Evolutionary conservation across 306 rosid genomes (phyloP).

Genomic region (Castanospermum australe): DNA sequence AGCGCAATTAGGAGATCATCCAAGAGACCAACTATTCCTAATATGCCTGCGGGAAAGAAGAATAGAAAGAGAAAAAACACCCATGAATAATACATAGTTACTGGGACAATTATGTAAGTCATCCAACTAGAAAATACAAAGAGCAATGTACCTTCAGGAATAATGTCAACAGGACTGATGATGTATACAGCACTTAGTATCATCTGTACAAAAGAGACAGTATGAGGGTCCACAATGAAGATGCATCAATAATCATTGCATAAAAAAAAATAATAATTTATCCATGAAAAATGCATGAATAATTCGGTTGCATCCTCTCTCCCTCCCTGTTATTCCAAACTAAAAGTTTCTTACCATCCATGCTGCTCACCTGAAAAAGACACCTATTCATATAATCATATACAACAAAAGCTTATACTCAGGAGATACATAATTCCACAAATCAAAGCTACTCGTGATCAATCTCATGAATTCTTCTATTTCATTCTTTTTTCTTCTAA

Average conservation of each 20-base stretch:
- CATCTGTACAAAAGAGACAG: conserved; percentile 49
- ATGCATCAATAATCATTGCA: background rate
- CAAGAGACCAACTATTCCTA: conserved; percentile 77
- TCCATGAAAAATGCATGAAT: background rate
- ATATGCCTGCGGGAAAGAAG: conserved; percentile 51
- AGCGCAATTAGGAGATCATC: conserved; percentile 75
- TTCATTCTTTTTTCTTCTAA: background rate
- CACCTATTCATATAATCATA: background rate
- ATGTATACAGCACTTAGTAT: conserved; percentile 53
- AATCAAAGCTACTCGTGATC: background rate
- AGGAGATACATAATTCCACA: background rate
- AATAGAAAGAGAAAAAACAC: background rate
- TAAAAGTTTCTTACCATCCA: background rate
- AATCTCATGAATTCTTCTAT: background rate
- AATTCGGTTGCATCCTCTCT: background rate
- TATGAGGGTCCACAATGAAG: conserved; percentile 3
- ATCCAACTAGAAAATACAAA: background rate
- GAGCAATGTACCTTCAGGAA: conserved; percentile 73
- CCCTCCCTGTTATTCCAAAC: background rate
- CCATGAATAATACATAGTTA: background rate
- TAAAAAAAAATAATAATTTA: background rate
- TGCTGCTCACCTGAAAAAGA: too few relatives aligned
- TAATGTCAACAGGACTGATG: conserved; percentile 84
- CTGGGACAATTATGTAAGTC: background rate
- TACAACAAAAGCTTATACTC: background rate